Percentiles rank a stretch among this genome's conserved stretches.
phyloP scores from a whole-genome alignment of 1,284 basidiomycete genomes.

The Ustilago crameri region DNA sequence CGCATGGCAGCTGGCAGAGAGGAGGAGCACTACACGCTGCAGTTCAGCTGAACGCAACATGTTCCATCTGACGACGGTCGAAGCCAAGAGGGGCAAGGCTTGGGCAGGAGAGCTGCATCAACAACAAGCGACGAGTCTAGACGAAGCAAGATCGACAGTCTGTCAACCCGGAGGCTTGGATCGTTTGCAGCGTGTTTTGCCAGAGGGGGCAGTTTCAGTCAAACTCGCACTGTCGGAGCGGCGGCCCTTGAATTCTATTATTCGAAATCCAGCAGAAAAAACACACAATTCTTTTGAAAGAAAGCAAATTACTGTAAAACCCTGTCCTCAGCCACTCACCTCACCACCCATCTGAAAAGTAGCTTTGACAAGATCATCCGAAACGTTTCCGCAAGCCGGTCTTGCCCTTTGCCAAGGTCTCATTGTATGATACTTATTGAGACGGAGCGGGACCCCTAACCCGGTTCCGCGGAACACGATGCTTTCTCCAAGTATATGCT shows the following conservation, averaged over 20 bases:
- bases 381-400: too few relatives aligned
- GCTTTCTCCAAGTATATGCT: too few relatives aligned
- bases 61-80: conserved; percentile 2
- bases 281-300: not conserved
- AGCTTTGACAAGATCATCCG: too few relatives aligned
- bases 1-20: not conserved
- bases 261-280: not conserved
- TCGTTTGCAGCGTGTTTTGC: conserved; percentile 2
- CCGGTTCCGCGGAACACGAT: too few relatives aligned
- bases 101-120: conserved; percentile 7
- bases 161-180: conserved; percentile 35
- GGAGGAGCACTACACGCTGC: too few relatives aligned
- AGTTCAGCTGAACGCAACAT: not conserved
- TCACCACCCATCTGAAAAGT: too few relatives aligned
- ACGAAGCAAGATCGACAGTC: conserved; percentile 43
- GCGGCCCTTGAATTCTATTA: conserved; percentile 3
- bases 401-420: too few relatives aligned
- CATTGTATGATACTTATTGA: too few relatives aligned
- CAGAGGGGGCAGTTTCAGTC: not conserved
- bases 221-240: conserved; percentile 7
- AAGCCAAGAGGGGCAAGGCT: not conserved
- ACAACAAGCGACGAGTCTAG: conserved; percentile 2
- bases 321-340: too few relatives aligned
- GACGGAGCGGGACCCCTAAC: too few relatives aligned
- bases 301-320: not conserved